Conservation (phyloP, 805 yeast genomes). For the Alloascoidea africana region DNA sequence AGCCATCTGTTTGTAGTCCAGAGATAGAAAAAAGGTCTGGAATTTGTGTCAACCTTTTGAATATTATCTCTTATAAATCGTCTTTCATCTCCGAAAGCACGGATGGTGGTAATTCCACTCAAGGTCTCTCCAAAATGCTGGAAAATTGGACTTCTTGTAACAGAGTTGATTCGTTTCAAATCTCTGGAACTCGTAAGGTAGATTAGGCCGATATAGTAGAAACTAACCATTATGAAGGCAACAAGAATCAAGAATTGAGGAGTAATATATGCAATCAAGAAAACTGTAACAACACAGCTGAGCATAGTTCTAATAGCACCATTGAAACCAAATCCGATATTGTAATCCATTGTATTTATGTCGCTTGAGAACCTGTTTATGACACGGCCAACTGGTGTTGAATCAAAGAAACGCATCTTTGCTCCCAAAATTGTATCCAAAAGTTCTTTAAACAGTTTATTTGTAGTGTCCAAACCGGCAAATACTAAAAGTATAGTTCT, state of each 20-base stretch:
- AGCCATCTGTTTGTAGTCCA: slow-evolving; percentile 97
- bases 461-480: slow-evolving; percentile 70
- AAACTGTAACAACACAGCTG: slow-evolving; percentile 49
- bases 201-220: slow-evolving; percentile 56
- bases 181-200: slow-evolving; percentile 80
- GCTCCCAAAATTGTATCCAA: slow-evolving; percentile 58
- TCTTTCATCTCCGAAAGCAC: slow-evolving; percentile 90
- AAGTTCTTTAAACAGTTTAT: slow-evolving; percentile 51
- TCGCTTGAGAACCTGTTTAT: slow-evolving; percentile 95
- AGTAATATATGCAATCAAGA: slow-evolving; percentile 67
- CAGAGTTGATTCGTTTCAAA: slow-evolving; percentile 78
- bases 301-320: slow-evolving; percentile 54
- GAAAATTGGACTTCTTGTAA: slow-evolving; percentile 86
- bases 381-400: slow-evolving; percentile 91
- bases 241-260: slow-evolving; percentile 78
- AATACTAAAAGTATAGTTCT: slow-evolving; percentile 47
- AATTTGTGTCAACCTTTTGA: slow-evolving; percentile 66
- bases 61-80: slow-evolving; percentile 74
- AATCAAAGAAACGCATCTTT: slow-evolving; percentile 77
- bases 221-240: slow-evolving; percentile 40
- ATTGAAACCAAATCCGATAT: slow-evolving; percentile 65
- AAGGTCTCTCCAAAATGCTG: slow-evolving; percentile 93
- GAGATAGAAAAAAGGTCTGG: slow-evolving; percentile 82
- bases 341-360: slow-evolving; percentile 47
- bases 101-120: slow-evolving; percentile 82